Evolutionary conservation across 2,329 filamentous ascomycete genomes (phyloP), one percentile per base, ranked within the genome.

Genomic region (Ceratocystis harringtonii): DNA sequence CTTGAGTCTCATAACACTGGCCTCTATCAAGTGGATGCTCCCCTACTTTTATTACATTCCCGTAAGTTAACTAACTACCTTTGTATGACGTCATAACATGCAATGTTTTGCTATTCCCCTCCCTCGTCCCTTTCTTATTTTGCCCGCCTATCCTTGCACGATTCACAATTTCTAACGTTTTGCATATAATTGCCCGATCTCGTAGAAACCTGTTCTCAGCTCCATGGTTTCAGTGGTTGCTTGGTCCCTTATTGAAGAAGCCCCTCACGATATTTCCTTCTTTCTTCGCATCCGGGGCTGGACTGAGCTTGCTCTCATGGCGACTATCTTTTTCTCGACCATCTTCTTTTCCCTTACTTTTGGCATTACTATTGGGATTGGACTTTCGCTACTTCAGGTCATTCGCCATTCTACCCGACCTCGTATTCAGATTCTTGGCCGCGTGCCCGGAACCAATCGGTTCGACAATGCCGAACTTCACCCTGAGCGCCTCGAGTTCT

Each of bases 191-290:
- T 28, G 50, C 41, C 41, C 52, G 17, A 15, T 28, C 6, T 30
- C 17, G 25, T 70, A 94, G 87, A 96, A 96, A 87, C 90, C 90
- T 3, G 91, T 97, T 0, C 81, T 99, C 22, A 95, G 87, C 19
- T 84, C 92, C 19, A 94, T 97, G 84, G 95, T 99, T 68, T 92
- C 89, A 15, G 92, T 96, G 1, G 92, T 99, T 30, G 94, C 94
- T 22, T 96, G 88, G 78, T 94, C 91, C 22, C 81, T 99, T 5
- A 89, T 97, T 68, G 94, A 99, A 77, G 94, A 99, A 78, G 90
- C 90, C 12, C 94, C 94, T 0, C 88, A 94, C 71, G 94, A 99
- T 74, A 84, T 99, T 68, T 79, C 81, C 61, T 99, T 97, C 79
- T 99, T 97, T 78, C 76, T 89, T 66, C 84, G 81, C 63, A 92